Evolutionary conservation across 345 rosid species (phyloP).

Genomic region (Stellera chamaejasme): DNA sequence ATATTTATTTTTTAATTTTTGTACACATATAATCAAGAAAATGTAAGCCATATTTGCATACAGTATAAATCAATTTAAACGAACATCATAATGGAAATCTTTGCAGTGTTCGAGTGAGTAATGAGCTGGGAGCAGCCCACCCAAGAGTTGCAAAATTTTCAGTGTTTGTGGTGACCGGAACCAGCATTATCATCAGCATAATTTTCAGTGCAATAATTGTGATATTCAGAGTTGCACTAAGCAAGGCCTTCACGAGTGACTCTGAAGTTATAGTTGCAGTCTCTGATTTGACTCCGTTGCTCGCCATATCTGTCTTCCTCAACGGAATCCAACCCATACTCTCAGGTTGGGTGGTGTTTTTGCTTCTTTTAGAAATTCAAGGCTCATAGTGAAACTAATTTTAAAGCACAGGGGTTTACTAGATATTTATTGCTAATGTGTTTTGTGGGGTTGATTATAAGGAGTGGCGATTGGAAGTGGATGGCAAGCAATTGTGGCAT

Average conservation of each 20-base stretch:
- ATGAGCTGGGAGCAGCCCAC: constrained; percentile 87
- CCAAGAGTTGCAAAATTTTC: constrained; percentile 73
- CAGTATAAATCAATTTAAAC: no score
- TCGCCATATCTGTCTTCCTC: constrained; percentile 71
- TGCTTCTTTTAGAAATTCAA: no score
- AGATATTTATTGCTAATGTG: background rate
- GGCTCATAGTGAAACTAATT: no score
- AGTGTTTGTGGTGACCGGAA: constrained; percentile 56
- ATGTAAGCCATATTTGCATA: no score
- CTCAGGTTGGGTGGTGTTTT: constrained; percentile 40
- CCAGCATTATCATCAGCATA: constrained; percentile 51
- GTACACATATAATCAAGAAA: no score
- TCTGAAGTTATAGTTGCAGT: constrained; percentile 58
- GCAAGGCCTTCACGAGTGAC: constrained; percentile 68
- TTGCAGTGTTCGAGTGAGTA: constrained; percentile 74
- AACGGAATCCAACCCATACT: constrained; percentile 93
- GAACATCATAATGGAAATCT: no score
- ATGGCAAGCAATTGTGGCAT: constrained; percentile 95
- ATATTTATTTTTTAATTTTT: no score
- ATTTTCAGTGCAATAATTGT: constrained; percentile 42
- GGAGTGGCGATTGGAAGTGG: constrained; percentile 98
- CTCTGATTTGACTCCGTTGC: constrained; percentile 58
- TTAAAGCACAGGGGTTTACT: no score
- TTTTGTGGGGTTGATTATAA: constrained; percentile 7
- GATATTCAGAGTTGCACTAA: constrained; percentile 42